Evolutionary conservation across 495 filamentous ascomycete genomes (phyloP).

Genomic region (Astrocystis sublimbata): DNA sequence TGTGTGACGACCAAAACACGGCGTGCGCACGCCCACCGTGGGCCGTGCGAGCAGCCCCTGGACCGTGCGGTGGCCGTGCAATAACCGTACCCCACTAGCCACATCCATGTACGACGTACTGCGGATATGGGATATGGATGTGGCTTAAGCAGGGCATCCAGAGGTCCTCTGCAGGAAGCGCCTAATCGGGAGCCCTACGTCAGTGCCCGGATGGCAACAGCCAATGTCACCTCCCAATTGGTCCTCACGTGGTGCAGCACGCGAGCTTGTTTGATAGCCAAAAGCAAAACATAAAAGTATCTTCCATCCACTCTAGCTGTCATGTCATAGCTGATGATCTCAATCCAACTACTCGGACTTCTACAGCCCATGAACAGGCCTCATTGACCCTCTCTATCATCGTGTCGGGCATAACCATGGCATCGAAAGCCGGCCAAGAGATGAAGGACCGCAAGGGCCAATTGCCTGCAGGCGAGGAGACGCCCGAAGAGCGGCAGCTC

Average conservation of each 20-base stretch:
- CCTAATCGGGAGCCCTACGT: no score
- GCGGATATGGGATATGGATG: no score
- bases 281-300: no score
- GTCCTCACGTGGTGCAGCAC: no score
- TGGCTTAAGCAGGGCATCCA: background rate
- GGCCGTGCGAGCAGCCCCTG: conserved; percentile 14
- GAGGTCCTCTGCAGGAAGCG: no score
- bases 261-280: no score
- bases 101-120: no score
- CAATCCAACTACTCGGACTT: background rate
- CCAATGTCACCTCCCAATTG: no score
- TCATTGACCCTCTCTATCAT: background rate
- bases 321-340: background rate
- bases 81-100: no score
- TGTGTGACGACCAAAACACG: conserved; percentile 18
- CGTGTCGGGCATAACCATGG: background rate
- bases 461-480: conserved; percentile 1
- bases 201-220: no score
- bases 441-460: conserved; percentile 6
- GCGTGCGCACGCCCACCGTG: no score
- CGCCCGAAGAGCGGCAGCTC: conserved; percentile 36
- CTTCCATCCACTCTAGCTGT: no score
- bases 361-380: background rate
- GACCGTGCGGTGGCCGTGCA: conserved; percentile 9
- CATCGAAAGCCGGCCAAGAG: conserved; percentile 8